phyloP scores from a whole-genome alignment of 768 basidiomycete genomes.

The Dictyophora rubrovolvata region DNA sequence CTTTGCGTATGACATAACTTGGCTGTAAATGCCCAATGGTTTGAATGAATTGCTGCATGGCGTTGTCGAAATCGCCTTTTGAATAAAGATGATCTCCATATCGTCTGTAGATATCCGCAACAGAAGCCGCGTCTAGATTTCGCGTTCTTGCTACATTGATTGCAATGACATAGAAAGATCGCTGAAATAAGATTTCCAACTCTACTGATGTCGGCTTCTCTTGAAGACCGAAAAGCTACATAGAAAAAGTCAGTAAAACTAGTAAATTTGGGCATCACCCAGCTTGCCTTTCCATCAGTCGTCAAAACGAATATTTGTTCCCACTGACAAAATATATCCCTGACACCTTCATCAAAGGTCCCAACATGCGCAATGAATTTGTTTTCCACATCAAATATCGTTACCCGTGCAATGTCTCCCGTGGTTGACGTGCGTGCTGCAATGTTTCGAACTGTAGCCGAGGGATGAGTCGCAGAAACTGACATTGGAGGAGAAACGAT shows the following conservation, averaged over 20 bases:
- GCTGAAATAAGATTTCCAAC: conserved; percentile 74
- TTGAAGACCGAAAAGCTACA: conserved; percentile 54
- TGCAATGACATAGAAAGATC: conserved; percentile 69
- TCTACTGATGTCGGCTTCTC: conserved; percentile 82
- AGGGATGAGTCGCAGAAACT: conserved; percentile 52
- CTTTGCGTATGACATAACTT: conserved; percentile 96
- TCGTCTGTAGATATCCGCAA: conserved; percentile 82
- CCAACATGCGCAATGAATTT: conserved; percentile 81
- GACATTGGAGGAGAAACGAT: conserved; percentile 82
- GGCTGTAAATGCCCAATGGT: conserved; percentile 86
- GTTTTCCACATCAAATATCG: conserved; percentile 86
- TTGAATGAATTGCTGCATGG: conserved; percentile 86
- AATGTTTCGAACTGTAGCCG: conserved; percentile 67
- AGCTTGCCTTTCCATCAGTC: conserved; percentile 63
- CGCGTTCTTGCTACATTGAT: conserved; percentile 76
- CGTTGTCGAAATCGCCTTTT: conserved; percentile 87
- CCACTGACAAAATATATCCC: conserved; percentile 76
- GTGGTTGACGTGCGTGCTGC: conserved; percentile 40
- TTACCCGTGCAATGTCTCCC: conserved; percentile 65
- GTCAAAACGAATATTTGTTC: conserved; percentile 69
- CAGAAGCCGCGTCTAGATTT: conserved; percentile 54
- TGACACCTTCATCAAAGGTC: conserved; percentile 72
- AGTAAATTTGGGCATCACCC: background rate
- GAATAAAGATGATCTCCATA: conserved; percentile 88
- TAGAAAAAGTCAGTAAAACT: background rate